Evolutionary conservation across 192 early-diverging fungal species (phyloP), one percentile per base, ranked within the genome.

Genomic region (Dispira simplex): DNA sequence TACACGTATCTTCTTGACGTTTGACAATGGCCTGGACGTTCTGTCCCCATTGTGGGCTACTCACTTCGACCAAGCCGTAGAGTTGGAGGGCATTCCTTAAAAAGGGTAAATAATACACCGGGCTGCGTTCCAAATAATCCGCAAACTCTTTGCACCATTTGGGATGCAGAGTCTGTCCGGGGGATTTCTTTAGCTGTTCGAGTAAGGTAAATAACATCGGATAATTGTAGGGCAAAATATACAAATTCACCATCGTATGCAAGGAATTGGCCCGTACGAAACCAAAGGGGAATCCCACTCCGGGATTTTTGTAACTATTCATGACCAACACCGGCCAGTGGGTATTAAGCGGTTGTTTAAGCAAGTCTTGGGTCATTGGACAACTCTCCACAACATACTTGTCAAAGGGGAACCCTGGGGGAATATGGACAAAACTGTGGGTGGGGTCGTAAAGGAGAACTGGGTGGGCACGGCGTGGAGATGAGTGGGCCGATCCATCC

Each of bases 201-300:
- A 90, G 68, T 21, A 87, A 66, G 32, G 74, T 79, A 70, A 90
- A 92, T n/a, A 90, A 72, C 44, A 73, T 76, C 1, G 83, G 81
- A 65, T 82, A 92, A 66, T 90, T 89, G 70, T 92, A 92, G 2
- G 90, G 85, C 53, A 89, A 68, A 8, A 88, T 71, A 46, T 85
- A 89, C 65, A 92, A 65, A 32, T 85, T 85, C 43, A 92, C 90
- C 4, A 77, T 77, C 27, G 79, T 83, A 43, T 80, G 78, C 20
- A 73, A 72, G 1, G 79, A 75, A 66, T 80, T 85, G 28, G 81
- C 79, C 63, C 84, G 85, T 44, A 92, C 65, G 32, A 84, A 86
- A 14, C 88, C 90, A 67, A 90, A 90, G 3, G 87, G 83, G 48
- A 79, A 79, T 26, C 85, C 85, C 44, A 71, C 69, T 0, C 82